Base-by-base conservation (phyloP, 2,329 filamentous ascomycete genomes). In the Helotiales sp. region DNA sequence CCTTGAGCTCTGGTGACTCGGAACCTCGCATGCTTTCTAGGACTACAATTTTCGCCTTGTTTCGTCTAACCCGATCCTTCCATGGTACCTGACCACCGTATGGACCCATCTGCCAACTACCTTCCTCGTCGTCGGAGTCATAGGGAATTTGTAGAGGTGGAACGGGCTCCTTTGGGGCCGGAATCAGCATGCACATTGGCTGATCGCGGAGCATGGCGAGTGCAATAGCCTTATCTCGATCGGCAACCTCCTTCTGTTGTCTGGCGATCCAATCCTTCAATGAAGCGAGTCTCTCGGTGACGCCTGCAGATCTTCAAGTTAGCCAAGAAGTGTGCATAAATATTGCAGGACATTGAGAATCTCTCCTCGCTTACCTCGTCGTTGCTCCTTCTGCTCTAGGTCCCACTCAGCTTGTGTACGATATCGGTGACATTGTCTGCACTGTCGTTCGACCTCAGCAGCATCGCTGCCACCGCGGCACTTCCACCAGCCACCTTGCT, bases 401-500 rank as follows among this genome's bases (percentile, higher is more conserved):
- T 44, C 40, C 10, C 10, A 44, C 10, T 24, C 19, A 12, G 12
- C 10, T 13, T 15, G 15, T 10, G 19, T 25, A 27, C 24, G 22
- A 29, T 42, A 22, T 38, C 38, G 44, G 31, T 47, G 15, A 19
- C 44, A 55, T 61, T 59, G 25, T 63, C 66, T 9, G 60, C 55
- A 7, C 36, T 22, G 29, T 66, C 69, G 6, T 24, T 70, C 67
- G 4, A 53, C 62, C 4, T 31, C 31, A 9, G 60, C 58, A 5
- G 63, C 65, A n/a, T 58, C 27, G 2, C 27, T 27, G 13, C 55
- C 63, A 12, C 7, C 55, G 29, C 66, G 50, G 29, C 69, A 71
- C 36, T 62, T 67, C 67, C 67, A 69, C 67, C 67, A 71, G 19
- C 68, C 67, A 3, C 62, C 63, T 6, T 30, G 46, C 22, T 52